These are phyloP conservation scores for Puccinia hordei DNA, from an alignment of 1,284 basidiomycete genomes.

Conservation along the genomic window DNA sequence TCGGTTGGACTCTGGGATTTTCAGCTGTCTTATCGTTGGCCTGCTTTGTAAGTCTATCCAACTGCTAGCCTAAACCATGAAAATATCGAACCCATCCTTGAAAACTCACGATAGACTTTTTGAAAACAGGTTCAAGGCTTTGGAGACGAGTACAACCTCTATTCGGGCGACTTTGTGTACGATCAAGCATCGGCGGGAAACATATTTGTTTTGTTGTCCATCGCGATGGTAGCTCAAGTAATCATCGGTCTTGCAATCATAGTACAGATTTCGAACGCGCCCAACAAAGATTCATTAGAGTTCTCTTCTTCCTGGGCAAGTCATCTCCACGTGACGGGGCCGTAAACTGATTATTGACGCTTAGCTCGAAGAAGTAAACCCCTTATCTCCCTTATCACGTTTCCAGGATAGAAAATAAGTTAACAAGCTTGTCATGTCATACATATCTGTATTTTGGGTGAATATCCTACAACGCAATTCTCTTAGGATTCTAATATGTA, in stretches of 20 bases:
- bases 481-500: not conserved
- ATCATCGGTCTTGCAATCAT: slow-evolving; percentile 23
- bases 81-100: not conserved
- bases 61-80: not conserved
- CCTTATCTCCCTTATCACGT: not conserved
- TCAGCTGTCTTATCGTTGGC: slow-evolving; percentile 42
- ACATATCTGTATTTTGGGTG: not conserved
- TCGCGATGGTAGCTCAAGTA: slow-evolving; percentile 40
- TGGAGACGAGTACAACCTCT: slow-evolving; percentile 33
- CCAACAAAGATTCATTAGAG: slow-evolving; percentile 19
- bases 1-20: slow-evolving; percentile 47
- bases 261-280: slow-evolving; percentile 34
- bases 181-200: slow-evolving; percentile 20
- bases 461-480: not conserved
- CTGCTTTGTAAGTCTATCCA: slow-evolving; percentile 37
- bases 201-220: slow-evolving; percentile 29
- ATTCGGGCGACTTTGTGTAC: slow-evolving; percentile 19
- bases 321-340: slow-evolving; percentile 26
- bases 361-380: not conserved
- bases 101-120: not conserved
- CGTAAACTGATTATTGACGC: slow-evolving; percentile 1
- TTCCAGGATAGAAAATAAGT: not conserved
- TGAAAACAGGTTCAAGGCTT: slow-evolving; percentile 34
- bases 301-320: slow-evolving; percentile 40
- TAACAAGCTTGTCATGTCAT: not conserved